Percentiles rank a stretch among this genome's conserved stretches.
Conservation (phyloP, 2,329 filamentous ascomycete genomes). For the Epichloe baconii region DNA sequence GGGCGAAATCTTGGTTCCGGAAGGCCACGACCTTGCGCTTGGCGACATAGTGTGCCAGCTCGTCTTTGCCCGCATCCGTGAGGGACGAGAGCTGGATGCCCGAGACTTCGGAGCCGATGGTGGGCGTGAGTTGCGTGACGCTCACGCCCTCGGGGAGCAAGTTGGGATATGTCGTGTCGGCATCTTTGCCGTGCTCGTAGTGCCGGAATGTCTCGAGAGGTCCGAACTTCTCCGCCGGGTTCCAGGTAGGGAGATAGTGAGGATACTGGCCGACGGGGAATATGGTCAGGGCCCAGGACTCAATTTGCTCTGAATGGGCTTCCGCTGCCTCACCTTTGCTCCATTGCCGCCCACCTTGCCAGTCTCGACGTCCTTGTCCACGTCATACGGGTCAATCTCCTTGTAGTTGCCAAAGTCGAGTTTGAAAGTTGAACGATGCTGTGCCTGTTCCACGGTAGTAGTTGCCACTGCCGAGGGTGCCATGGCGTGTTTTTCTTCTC, state of each 20-base stretch:
- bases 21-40: slow-evolving; percentile 70
- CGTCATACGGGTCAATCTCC: slow-evolving; percentile 14
- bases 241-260: slow-evolving; percentile 62
- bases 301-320: neutral
- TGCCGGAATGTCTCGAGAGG: slow-evolving; percentile 59
- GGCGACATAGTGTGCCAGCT: slow-evolving; percentile 62
- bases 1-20: slow-evolving; percentile 59
- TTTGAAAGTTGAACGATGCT: slow-evolving; percentile 9
- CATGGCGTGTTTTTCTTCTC: slow-evolving; percentile 6
- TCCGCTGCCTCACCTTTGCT: slow-evolving; percentile 13
- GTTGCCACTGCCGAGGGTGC: slow-evolving; percentile 11
- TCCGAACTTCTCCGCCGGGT: slow-evolving; percentile 48
- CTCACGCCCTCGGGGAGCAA: slow-evolving; percentile 43
- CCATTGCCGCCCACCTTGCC: slow-evolving; percentile 15
- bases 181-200: slow-evolving; percentile 63
- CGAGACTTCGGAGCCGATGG: slow-evolving; percentile 58
- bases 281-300: neutral
- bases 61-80: slow-evolving; percentile 56
- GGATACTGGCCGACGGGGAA: slow-evolving; percentile 36
- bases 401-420: slow-evolving; percentile 18
- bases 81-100: slow-evolving; percentile 61
- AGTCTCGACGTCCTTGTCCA: slow-evolving; percentile 16
- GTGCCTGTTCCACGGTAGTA: slow-evolving; percentile 5
- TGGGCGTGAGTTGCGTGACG: slow-evolving; percentile 53
- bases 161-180: slow-evolving; percentile 55